A percentile compares a stretch with the other conserved stretches of the same genome.
These are phyloP conservation scores for Talaromyces piceae DNA, from an alignment of 2,329 filamentous ascomycete genomes.

Conservation along the genomic window DNA sequence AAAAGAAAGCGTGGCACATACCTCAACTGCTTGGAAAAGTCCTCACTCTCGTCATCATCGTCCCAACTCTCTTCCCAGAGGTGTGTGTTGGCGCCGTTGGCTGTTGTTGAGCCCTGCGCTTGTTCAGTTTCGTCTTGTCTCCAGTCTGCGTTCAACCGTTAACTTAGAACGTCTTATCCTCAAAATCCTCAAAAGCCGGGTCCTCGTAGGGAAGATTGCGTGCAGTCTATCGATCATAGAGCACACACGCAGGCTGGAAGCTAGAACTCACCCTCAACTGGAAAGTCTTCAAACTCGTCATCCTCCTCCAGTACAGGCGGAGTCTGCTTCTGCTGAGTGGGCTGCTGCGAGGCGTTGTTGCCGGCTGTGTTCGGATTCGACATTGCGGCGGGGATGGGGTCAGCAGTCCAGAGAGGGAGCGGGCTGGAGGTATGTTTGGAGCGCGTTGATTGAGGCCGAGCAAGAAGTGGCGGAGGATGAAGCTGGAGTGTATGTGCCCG, in stretches of 20 bases:
- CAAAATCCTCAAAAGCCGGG: no score
- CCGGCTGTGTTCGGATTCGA: conserved; percentile 34
- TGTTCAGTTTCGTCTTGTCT: conserved; percentile 77
- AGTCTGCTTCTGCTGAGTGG: conserved; percentile 51
- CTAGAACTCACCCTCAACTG: conserved; percentile 74
- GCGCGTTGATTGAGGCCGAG: not conserved
- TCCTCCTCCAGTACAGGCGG: conserved; percentile 80
- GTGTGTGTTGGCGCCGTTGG: conserved; percentile 60
- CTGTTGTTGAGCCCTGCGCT: conserved; percentile 39
- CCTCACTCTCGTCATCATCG: conserved; percentile 92
- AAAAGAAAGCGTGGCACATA: conserved; percentile 31
- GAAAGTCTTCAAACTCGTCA: conserved; percentile 98
- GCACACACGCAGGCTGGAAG: no score
- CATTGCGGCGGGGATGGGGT: conserved; percentile 31
- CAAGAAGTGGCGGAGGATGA: not conserved
- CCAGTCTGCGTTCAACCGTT: conserved; percentile 86
- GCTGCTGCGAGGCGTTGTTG: conserved; percentile 37
- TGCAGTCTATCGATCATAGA: no score
- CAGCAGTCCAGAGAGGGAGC: not conserved
- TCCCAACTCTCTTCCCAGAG: conserved; percentile 99
- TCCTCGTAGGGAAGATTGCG: no score
- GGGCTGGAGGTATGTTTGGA: not conserved
- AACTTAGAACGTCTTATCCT: conserved; percentile 60
- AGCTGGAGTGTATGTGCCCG: no score
- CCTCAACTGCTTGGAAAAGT: conserved; percentile 93